These are phyloP conservation scores for Termitomyces sp. DNA, from an alignment of 768 basidiomycete species.

Conservation along the genomic window DNA sequence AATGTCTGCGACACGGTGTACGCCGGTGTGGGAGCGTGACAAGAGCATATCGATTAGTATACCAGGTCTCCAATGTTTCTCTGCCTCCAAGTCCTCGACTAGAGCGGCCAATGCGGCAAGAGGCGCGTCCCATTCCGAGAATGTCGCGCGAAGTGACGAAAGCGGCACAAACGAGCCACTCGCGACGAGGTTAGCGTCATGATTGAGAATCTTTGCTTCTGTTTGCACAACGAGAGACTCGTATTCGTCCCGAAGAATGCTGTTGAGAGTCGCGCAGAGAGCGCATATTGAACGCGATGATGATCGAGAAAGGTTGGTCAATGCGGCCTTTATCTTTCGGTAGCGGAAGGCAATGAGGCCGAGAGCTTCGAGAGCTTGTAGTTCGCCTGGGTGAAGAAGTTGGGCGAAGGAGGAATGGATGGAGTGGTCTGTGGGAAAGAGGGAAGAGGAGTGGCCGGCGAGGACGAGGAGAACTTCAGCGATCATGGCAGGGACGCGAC, in stretches of 20 bases:
- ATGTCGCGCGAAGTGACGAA: conserved; percentile 75
- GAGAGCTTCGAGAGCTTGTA: conserved; percentile 76
- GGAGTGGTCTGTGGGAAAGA: conserved; percentile 59
- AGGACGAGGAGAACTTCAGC: conserved; percentile 85
- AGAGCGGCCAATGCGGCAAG: conserved; percentile 65
- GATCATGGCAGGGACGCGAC: conserved; percentile 45
- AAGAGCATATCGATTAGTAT: conserved; percentile 77
- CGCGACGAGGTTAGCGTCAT: conserved; percentile 75
- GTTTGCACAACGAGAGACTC: conserved; percentile 74
- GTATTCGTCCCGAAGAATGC: conserved; percentile 75
- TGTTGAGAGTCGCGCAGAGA: conserved; percentile 64
- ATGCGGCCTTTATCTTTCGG: conserved; percentile 60
- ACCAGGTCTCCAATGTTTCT: conserved; percentile 64
- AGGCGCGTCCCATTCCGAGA: conserved; percentile 87
- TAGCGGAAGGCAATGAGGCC: conserved; percentile 73
- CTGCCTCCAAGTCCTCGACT: conserved; percentile 53
- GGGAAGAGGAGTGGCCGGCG: conserved; percentile 80
- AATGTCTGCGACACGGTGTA: conserved; percentile 69
- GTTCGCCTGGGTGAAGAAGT: conserved; percentile 86
- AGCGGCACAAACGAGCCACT: conserved; percentile 80
- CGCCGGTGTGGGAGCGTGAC: conserved; percentile 67
- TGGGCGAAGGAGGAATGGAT: conserved; percentile 59
- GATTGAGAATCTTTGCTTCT: conserved; percentile 70
- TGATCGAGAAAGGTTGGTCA: conserved; percentile 43
- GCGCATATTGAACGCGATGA: conserved; percentile 76